A percentile compares a stretch with the other conserved stretches of the same genome.
Evolutionary conservation across 345 rosid species (phyloP).

Genomic region (Pseudoturritis turrita): DNA sequence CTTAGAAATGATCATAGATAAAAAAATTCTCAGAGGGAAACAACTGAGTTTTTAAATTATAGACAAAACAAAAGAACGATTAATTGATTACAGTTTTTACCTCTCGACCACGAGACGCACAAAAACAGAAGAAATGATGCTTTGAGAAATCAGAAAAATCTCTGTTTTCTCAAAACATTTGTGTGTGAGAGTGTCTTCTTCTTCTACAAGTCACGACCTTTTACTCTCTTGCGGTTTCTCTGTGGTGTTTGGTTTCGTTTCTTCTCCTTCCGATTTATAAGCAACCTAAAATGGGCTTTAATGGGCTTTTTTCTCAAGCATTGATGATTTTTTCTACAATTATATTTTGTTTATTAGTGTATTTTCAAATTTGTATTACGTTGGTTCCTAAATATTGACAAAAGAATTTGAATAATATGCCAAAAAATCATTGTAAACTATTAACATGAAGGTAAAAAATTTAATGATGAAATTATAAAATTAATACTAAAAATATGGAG

Average conservation of each 20-base stretch:
- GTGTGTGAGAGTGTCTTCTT: neutral
- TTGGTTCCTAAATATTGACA: neutral
- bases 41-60: neutral
- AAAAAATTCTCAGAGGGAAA: neutral
- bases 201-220: neutral
- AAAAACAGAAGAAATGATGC: neutral
- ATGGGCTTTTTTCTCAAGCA: neutral
- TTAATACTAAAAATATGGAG: neutral
- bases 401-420: neutral
- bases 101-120: conserved; percentile 8
- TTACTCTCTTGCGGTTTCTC: neutral
- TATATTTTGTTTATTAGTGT: neutral
- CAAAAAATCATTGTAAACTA: neutral
- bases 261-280: neutral
- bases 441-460: too few species aligned
- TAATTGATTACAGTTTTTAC: neutral
- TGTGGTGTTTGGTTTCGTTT: neutral
- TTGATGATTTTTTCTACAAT: neutral
- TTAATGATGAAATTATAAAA: too few species aligned
- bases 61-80: neutral
- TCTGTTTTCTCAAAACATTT: neutral
- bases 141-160: neutral
- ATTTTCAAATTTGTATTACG: neutral
- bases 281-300: conserved; percentile 6
- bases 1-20: neutral